Evolutionary conservation across 2,329 filamentous ascomycete species (phyloP).

Genomic region (Elsinoe necatrix): DNA sequence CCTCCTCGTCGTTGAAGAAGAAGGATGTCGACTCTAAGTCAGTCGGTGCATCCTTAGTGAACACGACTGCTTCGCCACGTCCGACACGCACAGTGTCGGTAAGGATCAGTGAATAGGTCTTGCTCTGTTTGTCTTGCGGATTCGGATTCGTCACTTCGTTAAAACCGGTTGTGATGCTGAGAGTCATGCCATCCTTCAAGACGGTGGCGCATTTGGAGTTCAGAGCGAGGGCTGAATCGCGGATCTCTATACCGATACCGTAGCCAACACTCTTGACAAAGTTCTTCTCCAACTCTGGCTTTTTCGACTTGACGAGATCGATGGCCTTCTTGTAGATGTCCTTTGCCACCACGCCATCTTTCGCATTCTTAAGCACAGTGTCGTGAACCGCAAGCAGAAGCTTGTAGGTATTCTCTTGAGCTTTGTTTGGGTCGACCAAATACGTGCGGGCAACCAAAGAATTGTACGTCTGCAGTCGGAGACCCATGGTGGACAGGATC

Average conservation of each 20-base stretch:
- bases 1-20: slow-evolving; percentile 95
- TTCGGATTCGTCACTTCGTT: slow-evolving; percentile 80
- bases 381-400: slow-evolving; percentile 78
- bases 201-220: slow-evolving; percentile 77
- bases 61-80: slow-evolving; percentile 67
- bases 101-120: slow-evolving; percentile 78
- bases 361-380: slow-evolving; percentile 79
- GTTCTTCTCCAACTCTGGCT: slow-evolving; percentile 89
- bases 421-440: slow-evolving; percentile 92
- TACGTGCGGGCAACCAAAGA: slow-evolving; percentile 90
- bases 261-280: slow-evolving; percentile 89
- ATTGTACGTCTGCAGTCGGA: slow-evolving; percentile 93
- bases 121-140: slow-evolving; percentile 82
- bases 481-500: slow-evolving; percentile 83
- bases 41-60: slow-evolving; percentile 85
- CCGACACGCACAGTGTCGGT: slow-evolving; percentile 91
- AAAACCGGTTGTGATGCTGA: slow-evolving; percentile 83
- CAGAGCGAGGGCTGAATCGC: slow-evolving; percentile 72
- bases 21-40: slow-evolving; percentile 93
- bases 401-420: slow-evolving; percentile 90
- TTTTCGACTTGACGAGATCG: slow-evolving; percentile 72
- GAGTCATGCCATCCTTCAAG: slow-evolving; percentile 94
- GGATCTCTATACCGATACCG: slow-evolving; percentile 85
- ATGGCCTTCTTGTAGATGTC: slow-evolving; percentile 89
- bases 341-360: slow-evolving; percentile 76